Evolutionary conservation across 225 moss, liverwort and hornwort genomes (phyloP), one percentile per base, ranked within the genome.

Genomic region (Polytrichum formosum): DNA sequence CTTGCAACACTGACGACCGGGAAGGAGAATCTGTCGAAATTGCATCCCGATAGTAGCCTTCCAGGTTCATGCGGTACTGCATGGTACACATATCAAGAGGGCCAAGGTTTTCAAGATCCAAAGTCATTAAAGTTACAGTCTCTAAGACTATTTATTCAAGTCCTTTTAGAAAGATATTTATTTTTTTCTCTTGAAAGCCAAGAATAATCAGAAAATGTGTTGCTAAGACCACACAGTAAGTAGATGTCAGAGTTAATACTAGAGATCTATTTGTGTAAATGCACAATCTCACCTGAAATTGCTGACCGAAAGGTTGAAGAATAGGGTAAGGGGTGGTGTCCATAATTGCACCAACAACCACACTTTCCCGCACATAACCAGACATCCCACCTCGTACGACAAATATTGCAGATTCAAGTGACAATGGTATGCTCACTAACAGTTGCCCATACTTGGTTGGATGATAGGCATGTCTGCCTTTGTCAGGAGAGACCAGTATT

Each of bases 361-460:
- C 83, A 70, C 80, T 77, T 72, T 90, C 85, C 55, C 81, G 66
- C 58, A 76, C 53, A 78, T 81, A 90, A 37, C 90, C 83, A 22
- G 85, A 68, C 19, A 65, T 66, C 16, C 87, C 90, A 63, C 90
- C 87, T 53, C 82, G 78, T 28, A 87, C 67, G 58, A 85, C 87
- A 67, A 90, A 72, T 5, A 75, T 69, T 21, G 90, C 80, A 26
- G 85, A 66, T 73, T 90, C 90, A 74, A 90, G 82, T 46, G 87
- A 85, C 63, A 90, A 80, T 54, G 90, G 90, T 63, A 90, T 71
- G 72, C 84, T 78, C 67, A 90, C 78, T 28, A 90, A 77, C 70
- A 87, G 68, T 61, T 77, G 69, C 65, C 90, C 87, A 72, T 87
- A 88, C 64, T 83, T 68, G 23, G 90, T 85, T 31, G 90, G 77